Base-by-base conservation (phyloP, 306 rosid genomes). In the Dryas drummondii region DNA sequence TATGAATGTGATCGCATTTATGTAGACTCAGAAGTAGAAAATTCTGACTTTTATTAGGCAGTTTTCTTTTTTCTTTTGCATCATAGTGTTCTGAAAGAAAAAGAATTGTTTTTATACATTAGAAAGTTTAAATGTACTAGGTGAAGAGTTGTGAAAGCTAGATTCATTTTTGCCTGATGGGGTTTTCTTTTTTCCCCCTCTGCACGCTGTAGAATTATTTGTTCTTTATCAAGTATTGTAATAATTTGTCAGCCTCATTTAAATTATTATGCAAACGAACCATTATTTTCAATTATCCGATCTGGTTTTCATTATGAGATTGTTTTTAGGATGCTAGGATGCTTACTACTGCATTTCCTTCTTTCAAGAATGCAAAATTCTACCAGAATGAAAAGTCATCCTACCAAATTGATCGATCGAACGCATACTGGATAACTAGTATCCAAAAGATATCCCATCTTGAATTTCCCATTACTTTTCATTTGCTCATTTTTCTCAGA, bases 1-100 rank as follows among this genome's bases (percentile, higher is more conserved):
- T 32, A 2, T 32, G 19, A 48, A 8, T 59, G 47, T 57, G 91
- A 55, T 86, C 71, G 74, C 86, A 71, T 69, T 74, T 77, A 76
- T 82, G 80, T 88, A 75, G 84, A 82, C 87, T 76, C 90, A 86
- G 91, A 88, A 87, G 93, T 82, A 88, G 91, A 85, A 85, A 88
- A 57, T 91, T 94, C 90, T 88, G 87, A 83, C 87, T 88, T 79
- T 74, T 62, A 58, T 61, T 82, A 89, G 93, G 85, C 80, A 70
- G 72, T 79, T 74, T 40, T 55, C 49, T 56, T 68, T 72, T 83
- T 77, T 41, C 63, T 79, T 76, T 78, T 81, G 67, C 82, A 69
- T 76, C 84, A 79, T 53, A 87, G 86, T 70, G 26, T 66, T 70
- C 80, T 86, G 78, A 83, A 76, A 79, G 79, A 80, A 68, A 87